Conservation (phyloP, 202 grass and related monocot genomes). For the Thinopyrum obtusiflorum region DNA sequence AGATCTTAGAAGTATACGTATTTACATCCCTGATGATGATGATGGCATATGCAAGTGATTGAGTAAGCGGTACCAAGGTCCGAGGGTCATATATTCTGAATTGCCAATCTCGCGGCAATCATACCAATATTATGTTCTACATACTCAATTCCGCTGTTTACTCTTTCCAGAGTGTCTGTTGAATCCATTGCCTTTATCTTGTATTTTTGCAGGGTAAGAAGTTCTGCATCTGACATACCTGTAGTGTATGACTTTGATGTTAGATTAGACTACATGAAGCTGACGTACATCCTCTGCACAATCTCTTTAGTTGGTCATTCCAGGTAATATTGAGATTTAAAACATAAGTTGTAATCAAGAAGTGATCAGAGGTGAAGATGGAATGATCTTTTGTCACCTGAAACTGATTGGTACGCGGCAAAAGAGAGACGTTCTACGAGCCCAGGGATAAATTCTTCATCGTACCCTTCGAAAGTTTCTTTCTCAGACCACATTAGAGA, state of each 20-base stretch:
- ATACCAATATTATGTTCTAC: conserved; percentile 67
- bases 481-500: conserved; percentile 84
- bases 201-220: conserved; percentile 60
- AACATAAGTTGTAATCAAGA: neutral
- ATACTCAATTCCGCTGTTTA: conserved; percentile 53
- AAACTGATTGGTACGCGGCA: conserved; percentile 76
- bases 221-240: conserved; percentile 81
- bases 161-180: conserved; percentile 64
- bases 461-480: conserved; percentile 42
- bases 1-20: conserved; percentile 4
- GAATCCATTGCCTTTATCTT: conserved; percentile 81
- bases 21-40: neutral
- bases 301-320: conserved; percentile 10
- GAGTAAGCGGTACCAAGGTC: neutral
- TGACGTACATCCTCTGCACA: conserved; percentile 16
- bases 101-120: conserved; percentile 78
- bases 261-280: conserved; percentile 18
- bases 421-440: conserved; percentile 76
- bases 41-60: neutral
- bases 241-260: conserved; percentile 31
- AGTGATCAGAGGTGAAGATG: neutral
- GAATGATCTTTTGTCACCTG: conserved; percentile 47
- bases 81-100: conserved; percentile 76
- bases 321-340: neutral
- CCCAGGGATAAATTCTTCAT: conserved; percentile 64